phyloP scores from a whole-genome alignment of 2,329 filamentous ascomycete species.

The Venturia carpophila region DNA sequence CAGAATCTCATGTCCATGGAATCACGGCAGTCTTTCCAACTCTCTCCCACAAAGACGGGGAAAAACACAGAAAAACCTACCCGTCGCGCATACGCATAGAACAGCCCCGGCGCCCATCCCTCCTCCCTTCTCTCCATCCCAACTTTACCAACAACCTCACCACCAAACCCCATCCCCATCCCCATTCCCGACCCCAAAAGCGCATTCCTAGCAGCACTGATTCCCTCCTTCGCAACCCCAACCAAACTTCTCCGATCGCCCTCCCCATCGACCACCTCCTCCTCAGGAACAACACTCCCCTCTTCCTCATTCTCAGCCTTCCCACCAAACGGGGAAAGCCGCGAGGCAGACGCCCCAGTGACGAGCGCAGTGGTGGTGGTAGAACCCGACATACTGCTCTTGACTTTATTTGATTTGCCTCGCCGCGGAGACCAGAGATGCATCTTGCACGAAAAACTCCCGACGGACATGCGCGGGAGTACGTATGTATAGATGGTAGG shows the following conservation, averaged over 20 bases:
- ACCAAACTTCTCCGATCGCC: background rate
- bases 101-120: conserved; percentile 12
- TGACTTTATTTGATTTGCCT: background rate
- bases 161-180: background rate
- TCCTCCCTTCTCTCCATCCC: background rate
- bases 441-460: background rate
- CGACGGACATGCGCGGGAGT: too few species aligned
- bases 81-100: conserved; percentile 18
- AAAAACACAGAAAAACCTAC: background rate
- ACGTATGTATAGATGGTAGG: too few species aligned
- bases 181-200: background rate
- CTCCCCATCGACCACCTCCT: background rate
- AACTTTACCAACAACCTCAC: background rate
- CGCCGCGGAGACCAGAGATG: conserved; percentile 12
- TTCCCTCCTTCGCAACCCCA: conserved; percentile 6
- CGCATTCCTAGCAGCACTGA: background rate
- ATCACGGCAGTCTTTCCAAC: background rate
- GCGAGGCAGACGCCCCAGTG: background rate
- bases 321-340: too few species aligned
- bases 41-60: background rate
- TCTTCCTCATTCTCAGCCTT: too few species aligned
- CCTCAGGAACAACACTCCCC: background rate
- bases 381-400: conserved; percentile 12
- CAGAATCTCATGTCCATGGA: too few species aligned
- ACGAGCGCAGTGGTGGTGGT: background rate